A percentile compares a stretch with the other conserved stretches of the same genome.
Conservation (phyloP, 2,329 filamentous ascomycete species). For the Colletotrichum aenigma region DNA sequence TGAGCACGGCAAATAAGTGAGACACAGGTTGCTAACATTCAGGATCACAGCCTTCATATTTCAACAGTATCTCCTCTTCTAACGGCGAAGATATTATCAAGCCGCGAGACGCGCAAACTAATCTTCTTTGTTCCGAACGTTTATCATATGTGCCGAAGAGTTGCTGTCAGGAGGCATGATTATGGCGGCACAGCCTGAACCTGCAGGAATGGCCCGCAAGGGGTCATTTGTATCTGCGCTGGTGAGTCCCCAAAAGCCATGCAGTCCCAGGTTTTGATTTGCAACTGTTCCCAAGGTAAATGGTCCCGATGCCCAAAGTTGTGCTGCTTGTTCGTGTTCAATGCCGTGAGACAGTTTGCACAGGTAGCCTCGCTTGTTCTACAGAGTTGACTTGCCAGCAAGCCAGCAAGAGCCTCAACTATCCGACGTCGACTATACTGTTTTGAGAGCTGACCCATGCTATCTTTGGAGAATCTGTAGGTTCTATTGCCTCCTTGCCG, state of each 20-base stretch:
- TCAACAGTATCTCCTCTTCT: accelerated
- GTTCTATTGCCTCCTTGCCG: accelerated
- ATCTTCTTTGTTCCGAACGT: background rate
- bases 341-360: background rate
- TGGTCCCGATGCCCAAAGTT: background rate
- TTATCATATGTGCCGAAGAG: accelerated
- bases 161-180: background rate
- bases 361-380: background rate
- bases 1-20: accelerated
- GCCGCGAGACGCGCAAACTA: accelerated
- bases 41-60: background rate
- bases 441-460: accelerated
- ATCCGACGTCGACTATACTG: background rate
- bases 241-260: background rate
- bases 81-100: background rate
- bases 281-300: accelerated
- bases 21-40: accelerated
- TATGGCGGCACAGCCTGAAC: background rate
- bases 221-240: background rate
- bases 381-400: accelerated
- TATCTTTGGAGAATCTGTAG: background rate
- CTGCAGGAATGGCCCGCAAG: background rate
- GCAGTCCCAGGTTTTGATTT: accelerated
- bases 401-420: accelerated
- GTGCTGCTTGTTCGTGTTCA: accelerated